Conservation (phyloP, 306 rosid genomes). For the Sphenostylis stenocarpa region DNA sequence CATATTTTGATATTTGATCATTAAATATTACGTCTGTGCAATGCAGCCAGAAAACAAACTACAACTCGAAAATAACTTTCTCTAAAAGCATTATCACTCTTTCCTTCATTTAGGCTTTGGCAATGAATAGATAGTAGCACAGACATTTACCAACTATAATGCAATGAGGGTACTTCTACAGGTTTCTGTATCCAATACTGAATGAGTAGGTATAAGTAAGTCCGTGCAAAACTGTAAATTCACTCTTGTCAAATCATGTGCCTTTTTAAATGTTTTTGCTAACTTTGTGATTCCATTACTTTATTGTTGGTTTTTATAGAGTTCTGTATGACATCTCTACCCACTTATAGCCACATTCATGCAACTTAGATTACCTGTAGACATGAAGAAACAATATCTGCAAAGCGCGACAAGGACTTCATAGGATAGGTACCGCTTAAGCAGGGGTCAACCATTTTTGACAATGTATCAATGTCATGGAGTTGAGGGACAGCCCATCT, state of each 20-base stretch:
- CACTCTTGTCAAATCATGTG: not conserved
- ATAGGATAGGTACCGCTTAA: constrained; percentile 58
- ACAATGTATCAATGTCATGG: constrained; percentile 87
- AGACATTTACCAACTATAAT: not conserved
- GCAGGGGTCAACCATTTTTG: constrained; percentile 86
- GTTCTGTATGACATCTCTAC: not conserved
- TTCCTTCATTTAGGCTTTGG: not conserved
- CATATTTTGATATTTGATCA: not conserved
- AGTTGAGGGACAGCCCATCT: constrained; percentile 91
- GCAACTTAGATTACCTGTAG: constrained; percentile 53
- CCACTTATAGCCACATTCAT: not conserved
- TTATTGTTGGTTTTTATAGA: not conserved
- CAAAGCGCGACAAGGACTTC: constrained; percentile 82
- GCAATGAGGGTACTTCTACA: not conserved
- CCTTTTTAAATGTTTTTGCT: not conserved
- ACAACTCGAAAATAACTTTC: not conserved
- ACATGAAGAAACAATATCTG: constrained; percentile 81
- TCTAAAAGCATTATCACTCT: not conserved
- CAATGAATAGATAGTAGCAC: not conserved
- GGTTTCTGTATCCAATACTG: not conserved
- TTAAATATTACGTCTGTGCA: not conserved
- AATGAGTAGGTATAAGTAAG: not conserved
- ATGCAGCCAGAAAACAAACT: not conserved
- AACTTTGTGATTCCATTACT: not conserved
- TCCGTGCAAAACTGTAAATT: not conserved